Conservation (phyloP, 2,329 filamentous ascomycete species). For the Bipolaris bicolor region DNA sequence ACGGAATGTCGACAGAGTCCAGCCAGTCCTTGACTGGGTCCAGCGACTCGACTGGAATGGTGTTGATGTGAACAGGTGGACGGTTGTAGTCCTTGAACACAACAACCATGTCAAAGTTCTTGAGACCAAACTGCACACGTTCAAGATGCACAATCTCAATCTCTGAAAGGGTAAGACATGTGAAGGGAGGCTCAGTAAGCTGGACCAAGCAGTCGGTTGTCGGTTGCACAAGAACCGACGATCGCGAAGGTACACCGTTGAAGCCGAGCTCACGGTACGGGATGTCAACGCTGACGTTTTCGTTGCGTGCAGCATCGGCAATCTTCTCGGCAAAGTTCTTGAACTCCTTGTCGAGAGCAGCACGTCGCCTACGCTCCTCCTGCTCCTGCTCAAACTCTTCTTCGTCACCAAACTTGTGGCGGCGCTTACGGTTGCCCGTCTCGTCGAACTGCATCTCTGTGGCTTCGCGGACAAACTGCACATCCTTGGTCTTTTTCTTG, state of each 20-base stretch:
- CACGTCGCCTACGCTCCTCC: conserved; percentile 87
- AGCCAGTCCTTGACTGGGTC: conserved; percentile 98
- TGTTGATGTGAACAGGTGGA: conserved; percentile 94
- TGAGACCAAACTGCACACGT: conserved; percentile 92
- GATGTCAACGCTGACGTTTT: conserved; percentile 92
- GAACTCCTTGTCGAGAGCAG: conserved; percentile 94
- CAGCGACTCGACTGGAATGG: conserved; percentile 92
- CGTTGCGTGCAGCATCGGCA: conserved; percentile 89
- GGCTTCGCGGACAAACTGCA: conserved; percentile 97
- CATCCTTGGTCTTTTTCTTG: conserved; percentile 98
- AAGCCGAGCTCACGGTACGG: conserved; percentile 96
- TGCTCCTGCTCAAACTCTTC: conserved; percentile 99
- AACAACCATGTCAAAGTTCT: conserved; percentile 98
- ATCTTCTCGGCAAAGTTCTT: conserved; percentile 97
- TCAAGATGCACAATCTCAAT: conserved; percentile 96
- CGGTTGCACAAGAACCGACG: conserved; percentile 93
- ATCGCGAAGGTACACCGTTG: conserved; percentile 93
- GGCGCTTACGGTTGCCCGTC: conserved; percentile 95
- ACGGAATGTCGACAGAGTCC: conserved; percentile 93
- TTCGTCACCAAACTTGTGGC: conserved; percentile 96
- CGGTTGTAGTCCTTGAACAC: conserved; percentile 97
- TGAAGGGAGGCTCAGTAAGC: conserved; percentile 94
- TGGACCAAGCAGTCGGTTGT: conserved; percentile 97
- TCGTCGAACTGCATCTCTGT: conserved; percentile 99
- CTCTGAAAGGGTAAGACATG: conserved; percentile 92